Evolutionary conservation across 2,329 filamentous ascomycete genomes (phyloP), one percentile per base, ranked within the genome.

Genomic region (Akanthomyces dipterigenus): DNA sequence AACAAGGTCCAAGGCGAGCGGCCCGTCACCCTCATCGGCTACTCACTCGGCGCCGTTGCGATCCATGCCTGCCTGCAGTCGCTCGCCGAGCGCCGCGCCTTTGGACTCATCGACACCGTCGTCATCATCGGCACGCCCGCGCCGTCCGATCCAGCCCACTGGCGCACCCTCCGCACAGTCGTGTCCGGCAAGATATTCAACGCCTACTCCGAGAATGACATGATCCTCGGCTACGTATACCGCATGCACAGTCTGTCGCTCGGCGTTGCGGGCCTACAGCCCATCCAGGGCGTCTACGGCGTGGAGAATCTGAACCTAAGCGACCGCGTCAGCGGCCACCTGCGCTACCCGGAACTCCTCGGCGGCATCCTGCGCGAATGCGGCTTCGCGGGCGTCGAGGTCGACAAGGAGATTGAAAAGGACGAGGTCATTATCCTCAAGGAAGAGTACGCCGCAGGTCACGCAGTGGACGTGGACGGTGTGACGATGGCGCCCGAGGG

Each of bases 201-300:
- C 67, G 91, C 93, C 9, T 96, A 88, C 74, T 93, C 90, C 1
- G 86, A 88, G 57, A 93, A 95, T 63, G 93, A 97, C 73, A 90
- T 91, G 69, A 86, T 97, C 36, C 84, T 97, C 1, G 92, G 86
- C 1, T 93, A 96, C 70, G 78, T 96, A 20, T 96, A 97, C 72
- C 86, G 93, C 49, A 88, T 91, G 2, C 91, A 89, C 45, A 92
- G 88, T 62, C 83, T 96, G 31, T 88, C 95, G 65, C 82, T 90
- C 45, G 93, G 93, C 3, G 85, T 96, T 46, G 92, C 92, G 0
- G 93, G 93, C 0, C 77, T 98, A 1, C 89, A 96, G 70, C 80
- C 85, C 36, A 84, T 96, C 26, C 68, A 85, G 62, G 82, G 80
- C 9, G 84, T 93, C 18, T 80, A 83, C 5, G 88, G 88, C 2